These are phyloP conservation scores for Fusarium nurragi DNA, from an alignment of 2,329 filamentous ascomycete genomes.

Conservation along the genomic window DNA sequence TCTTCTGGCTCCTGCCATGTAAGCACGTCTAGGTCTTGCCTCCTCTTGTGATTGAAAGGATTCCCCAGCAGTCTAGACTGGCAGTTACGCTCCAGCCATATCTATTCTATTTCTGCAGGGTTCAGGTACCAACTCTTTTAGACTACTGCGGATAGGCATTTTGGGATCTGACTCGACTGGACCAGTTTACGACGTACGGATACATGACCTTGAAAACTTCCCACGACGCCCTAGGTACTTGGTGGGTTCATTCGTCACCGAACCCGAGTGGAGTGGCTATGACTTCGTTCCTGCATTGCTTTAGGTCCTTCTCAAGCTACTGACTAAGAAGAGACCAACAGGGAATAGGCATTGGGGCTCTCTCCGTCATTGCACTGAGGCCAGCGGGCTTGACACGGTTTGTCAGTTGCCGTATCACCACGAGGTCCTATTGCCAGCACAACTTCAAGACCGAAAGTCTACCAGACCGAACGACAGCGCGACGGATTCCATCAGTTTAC, in stretches of 20 bases:
- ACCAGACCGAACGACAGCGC: constrained; percentile 12
- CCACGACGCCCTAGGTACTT: constrained; percentile 35
- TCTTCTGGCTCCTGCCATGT: constrained; percentile 31
- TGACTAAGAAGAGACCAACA: constrained; percentile 32
- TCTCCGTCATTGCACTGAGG: constrained; percentile 14
- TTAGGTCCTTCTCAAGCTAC: constrained; percentile 27
- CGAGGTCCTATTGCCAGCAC: constrained; percentile 3
- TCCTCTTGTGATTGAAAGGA: constrained; percentile 8
- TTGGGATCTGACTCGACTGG: constrained; percentile 11
- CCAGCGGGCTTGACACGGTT: constrained; percentile 27
- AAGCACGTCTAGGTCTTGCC: constrained; percentile 6
- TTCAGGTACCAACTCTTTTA: constrained; percentile 11
- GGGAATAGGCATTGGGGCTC: constrained; percentile 24
- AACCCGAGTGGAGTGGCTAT: constrained; percentile 33
- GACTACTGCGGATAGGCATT: not conserved
- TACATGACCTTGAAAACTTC: constrained; percentile 9
- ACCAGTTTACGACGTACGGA: not conserved
- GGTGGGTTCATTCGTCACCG: constrained; percentile 32
- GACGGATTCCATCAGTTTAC: constrained; percentile 32
- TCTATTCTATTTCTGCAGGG: not conserved
- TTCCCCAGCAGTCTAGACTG: not conserved
- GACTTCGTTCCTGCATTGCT: constrained; percentile 45
- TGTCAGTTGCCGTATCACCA: constrained; percentile 21
- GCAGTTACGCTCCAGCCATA: not conserved
- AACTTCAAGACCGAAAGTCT: constrained; percentile 3